Evolutionary conservation across 2,329 filamentous ascomycete species (phyloP), one percentile per base, ranked within the genome.

Genomic region (Curvularia spicifera): DNA sequence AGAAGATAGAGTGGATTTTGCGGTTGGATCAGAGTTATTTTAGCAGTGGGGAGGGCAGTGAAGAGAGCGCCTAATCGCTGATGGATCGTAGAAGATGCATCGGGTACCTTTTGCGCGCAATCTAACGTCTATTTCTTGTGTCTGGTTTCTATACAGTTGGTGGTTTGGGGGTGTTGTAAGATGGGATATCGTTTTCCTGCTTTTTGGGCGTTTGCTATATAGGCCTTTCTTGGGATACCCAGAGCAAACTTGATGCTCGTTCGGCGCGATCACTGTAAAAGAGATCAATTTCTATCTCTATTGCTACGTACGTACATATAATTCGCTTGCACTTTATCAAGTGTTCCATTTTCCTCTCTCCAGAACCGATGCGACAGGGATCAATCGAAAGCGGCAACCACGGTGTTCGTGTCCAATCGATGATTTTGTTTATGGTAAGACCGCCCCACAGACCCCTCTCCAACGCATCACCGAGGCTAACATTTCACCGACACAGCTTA

Each of bases 1-100:
- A 97, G 77, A 97, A 97, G 82, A 89, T 93, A 68, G 95, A 98
- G 76, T 99, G 95, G 95, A 97, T 99, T 68, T 85, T 96, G 77
- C 89, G 90, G 71, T 92, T 99, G 68, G 95, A 99, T 78, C 90
- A 97, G 81, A 91, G 89, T 66, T 88, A 85, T 75, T 86, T 87
- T 43, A 64, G 60, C 22, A 65, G 62, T 10, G 63, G 59, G 9
- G 68, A 70, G 55, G 66, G 64, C 24, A 66, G 65, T 45, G 67
- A 68, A 44, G 65, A 49, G 26, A 43, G 39, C n/a, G 24, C 31
- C 15, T 50, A 20, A 29, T 35, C 18, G 13, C 44, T 47, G 29
- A 31, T 33, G 44, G 28, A 24, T 33, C 43, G 22, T 55, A 31
- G 26, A 28, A 12, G 40, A 7, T 28, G 29, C 40, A 33, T 18